Evolutionary conservation across 805 yeast species (phyloP).

Genomic region (Blastobotrys parvus): DNA sequence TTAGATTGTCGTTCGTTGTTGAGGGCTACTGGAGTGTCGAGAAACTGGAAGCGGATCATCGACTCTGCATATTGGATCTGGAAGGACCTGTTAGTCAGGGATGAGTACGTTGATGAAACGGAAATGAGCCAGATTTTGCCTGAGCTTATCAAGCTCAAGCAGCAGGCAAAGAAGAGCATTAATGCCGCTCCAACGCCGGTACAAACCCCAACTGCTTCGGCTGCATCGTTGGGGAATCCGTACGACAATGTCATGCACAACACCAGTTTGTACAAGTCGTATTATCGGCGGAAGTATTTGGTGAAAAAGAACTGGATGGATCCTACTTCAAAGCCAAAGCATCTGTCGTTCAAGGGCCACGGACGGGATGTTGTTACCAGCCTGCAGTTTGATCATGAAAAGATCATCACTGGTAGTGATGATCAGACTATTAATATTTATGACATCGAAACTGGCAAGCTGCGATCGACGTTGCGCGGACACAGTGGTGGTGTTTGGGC

Average conservation of each 20-base stretch:
- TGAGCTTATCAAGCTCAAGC: neutral
- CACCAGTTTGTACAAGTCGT: conserved; percentile 34
- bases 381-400: conserved; percentile 83
- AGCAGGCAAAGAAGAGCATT: neutral
- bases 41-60: conserved; percentile 60
- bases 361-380: conserved; percentile 88
- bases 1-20: conserved; percentile 58
- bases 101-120: conserved; percentile 21
- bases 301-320: conserved; percentile 74
- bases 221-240: neutral
- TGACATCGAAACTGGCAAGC: conserved; percentile 63
- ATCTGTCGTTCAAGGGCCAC: conserved; percentile 59
- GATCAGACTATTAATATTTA: conserved; percentile 76
- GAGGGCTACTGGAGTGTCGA: conserved; percentile 55
- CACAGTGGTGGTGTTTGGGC: conserved; percentile 99
- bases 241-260: neutral
- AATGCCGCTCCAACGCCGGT: neutral
- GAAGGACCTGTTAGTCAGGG: conserved; percentile 56
- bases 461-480: conserved; percentile 58
- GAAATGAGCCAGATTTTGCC: neutral
- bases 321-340: conserved; percentile 57
- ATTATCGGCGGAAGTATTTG: conserved; percentile 51
- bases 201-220: neutral
- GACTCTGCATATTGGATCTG: conserved; percentile 57
- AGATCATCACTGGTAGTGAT: conserved; percentile 88